These are phyloP conservation scores for Sugiyamaella novakii DNA, from an alignment of 1,139 yeast species.

Conservation along the genomic window DNA sequence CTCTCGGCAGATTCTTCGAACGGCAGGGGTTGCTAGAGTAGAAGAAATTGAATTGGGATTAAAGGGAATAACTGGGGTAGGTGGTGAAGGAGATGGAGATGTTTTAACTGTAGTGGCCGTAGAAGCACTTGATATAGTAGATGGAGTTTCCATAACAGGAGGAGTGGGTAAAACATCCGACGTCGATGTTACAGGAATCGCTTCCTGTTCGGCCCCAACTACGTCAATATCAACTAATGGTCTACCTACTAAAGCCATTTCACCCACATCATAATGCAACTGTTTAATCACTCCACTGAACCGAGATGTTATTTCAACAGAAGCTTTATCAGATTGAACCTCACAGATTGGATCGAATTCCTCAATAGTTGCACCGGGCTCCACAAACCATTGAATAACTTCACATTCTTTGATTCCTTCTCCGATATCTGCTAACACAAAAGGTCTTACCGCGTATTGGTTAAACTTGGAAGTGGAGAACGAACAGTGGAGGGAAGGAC, in stretches of 20 bases:
- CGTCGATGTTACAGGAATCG: conserved; percentile 5
- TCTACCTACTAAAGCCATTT: conserved; percentile 43
- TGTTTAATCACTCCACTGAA: conserved; percentile 41
- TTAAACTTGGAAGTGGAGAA: background rate
- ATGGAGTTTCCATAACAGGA: background rate
- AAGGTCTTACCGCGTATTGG: conserved; percentile 34
- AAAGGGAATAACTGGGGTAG: conserved; percentile 3
- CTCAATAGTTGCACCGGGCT: conserved; percentile 42
- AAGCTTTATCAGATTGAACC: conserved; percentile 44
- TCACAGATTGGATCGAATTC: conserved; percentile 44
- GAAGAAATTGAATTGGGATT: conserved; percentile 2
- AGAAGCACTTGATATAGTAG: background rate
- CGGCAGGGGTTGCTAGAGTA: conserved; percentile 43
- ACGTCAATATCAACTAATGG: conserved; percentile 42
- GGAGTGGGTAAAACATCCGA: conserved; percentile 1
- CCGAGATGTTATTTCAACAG: conserved; percentile 43
- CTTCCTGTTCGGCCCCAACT: conserved; percentile 20
- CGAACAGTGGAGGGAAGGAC: background rate
- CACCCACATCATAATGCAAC: conserved; percentile 42
- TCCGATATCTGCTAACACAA: conserved; percentile 43
- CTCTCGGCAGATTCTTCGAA: conserved; percentile 40
- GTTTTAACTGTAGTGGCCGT: conserved; percentile 1
- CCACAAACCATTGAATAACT: conserved; percentile 45
- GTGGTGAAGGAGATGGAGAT: background rate
- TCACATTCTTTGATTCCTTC: conserved; percentile 45